These are phyloP conservation scores for Phyllosticta citrichinensis DNA, from an alignment of 2,329 filamentous ascomycete species.

Conservation along the genomic window DNA sequence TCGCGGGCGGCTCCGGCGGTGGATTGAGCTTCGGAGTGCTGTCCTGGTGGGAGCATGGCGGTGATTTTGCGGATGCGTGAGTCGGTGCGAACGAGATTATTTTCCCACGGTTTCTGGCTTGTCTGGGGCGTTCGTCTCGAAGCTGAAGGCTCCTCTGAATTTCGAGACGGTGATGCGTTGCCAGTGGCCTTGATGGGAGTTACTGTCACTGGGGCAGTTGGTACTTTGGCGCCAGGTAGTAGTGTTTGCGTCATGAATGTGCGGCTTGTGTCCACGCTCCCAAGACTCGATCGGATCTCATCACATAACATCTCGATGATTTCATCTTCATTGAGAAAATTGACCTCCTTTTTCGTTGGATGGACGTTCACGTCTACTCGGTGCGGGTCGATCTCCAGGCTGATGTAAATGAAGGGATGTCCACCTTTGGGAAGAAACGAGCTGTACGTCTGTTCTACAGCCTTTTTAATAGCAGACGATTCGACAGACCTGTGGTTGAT, in stretches of 20 bases:
- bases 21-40: slow-evolving; percentile 24
- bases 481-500: slow-evolving; percentile 96
- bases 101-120: slow-evolving; percentile 56
- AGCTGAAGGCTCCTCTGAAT: not conserved
- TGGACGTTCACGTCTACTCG: slow-evolving; percentile 96
- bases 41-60: slow-evolving; percentile 67
- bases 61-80: slow-evolving; percentile 87
- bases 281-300: slow-evolving; percentile 65
- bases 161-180: slow-evolving; percentile 15
- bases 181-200: slow-evolving; percentile 12
- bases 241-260: slow-evolving; percentile 92
- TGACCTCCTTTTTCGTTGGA: slow-evolving; percentile 92
- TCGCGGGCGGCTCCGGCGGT: slow-evolving; percentile 32
- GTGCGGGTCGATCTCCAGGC: slow-evolving; percentile 81
- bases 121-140: slow-evolving; percentile 12
- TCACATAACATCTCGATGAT: slow-evolving; percentile 81
- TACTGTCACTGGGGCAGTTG: slow-evolving; percentile 21
- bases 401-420: slow-evolving; percentile 89
- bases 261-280: slow-evolving; percentile 82
- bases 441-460: slow-evolving; percentile 81
- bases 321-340: slow-evolving; percentile 95
- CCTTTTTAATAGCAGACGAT: slow-evolving; percentile 77
- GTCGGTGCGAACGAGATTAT: slow-evolving; percentile 85
- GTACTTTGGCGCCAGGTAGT: slow-evolving; percentile 53
- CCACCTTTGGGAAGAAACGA: slow-evolving; percentile 85